Evolutionary conservation across 23 red algal species (phyloP).

Genomic region (Gracilaria caudata): DNA sequence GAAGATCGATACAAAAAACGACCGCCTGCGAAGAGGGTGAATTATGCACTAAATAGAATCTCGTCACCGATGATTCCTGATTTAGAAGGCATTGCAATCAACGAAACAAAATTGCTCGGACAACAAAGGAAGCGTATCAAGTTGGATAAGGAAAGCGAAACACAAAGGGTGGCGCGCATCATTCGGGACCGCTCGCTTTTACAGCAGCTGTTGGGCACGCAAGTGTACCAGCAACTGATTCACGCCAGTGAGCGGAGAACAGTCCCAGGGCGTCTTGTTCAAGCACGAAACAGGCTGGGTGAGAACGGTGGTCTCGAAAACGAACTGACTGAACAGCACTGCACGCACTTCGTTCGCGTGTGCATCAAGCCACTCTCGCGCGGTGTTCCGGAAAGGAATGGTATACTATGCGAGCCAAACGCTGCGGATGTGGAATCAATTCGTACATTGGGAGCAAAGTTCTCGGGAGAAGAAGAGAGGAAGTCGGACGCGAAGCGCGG

Average conservation of each 20-base stretch:
- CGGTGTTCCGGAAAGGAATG: slow-evolving; percentile 34
- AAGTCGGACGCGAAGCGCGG: slow-evolving; percentile 16
- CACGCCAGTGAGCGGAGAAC: background rate
- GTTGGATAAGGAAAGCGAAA: background rate
- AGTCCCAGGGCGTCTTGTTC: background rate
- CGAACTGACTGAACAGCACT: background rate
- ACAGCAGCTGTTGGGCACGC: background rate
- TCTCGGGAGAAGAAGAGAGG: background rate
- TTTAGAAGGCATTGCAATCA: background rate
- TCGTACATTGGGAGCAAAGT: slow-evolving; percentile 1
- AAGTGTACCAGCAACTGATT: background rate
- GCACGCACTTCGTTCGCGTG: slow-evolving; percentile 31
- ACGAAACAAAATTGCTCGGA: background rate
- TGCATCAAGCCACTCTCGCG: slow-evolving; percentile 27
- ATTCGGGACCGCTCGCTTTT: slow-evolving; percentile 4
- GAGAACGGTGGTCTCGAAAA: background rate
- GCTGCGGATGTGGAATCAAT: slow-evolving; percentile 20
- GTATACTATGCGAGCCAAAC: slow-evolving; percentile 35
- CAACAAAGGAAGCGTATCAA: slow-evolving; percentile 11
- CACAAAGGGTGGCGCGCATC: background rate
- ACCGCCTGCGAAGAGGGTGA: slow-evolving; percentile 44
- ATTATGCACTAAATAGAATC: slow-evolving; percentile 42
- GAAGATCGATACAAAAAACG: slow-evolving; percentile 4
- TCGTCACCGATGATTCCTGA: slow-evolving; percentile 47
- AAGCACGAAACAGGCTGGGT: background rate